Evolutionary conservation across 2,329 filamentous ascomycete genomes (phyloP), one percentile per base, ranked within the genome.

Genomic region (Claviceps capensis): DNA sequence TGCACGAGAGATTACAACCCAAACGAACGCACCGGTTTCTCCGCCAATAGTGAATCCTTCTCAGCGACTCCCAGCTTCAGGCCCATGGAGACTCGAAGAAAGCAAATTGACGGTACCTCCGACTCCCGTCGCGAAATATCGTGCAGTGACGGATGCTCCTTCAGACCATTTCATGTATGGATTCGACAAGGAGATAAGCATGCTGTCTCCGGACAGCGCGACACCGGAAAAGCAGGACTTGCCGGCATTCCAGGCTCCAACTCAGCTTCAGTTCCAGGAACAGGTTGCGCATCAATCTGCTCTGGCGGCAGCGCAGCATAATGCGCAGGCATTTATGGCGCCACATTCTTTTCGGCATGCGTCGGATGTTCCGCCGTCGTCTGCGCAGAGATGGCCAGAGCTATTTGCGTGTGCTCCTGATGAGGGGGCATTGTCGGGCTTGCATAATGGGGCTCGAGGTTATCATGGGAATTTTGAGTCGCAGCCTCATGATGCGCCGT

Each of bases 51-150:
- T 49, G 34, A 72, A 71, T 42, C 67, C 70, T 9, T 62, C 71
- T 7, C 68, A 71, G 37, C 67, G 60, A 30, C 64, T 74, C 3
- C 69, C 69, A 26, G 70, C 69, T 1, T 63, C 66, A n/a, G 72
- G 70, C 0, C 67, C 67, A 17, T 81, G 77, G 77, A 76, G 72
- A 48, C 62, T 77, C 5, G 70, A 79, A 55, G 76, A 79, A 62
- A 80, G 77, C 9, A 70, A 76, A 53, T 65, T 81, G 38, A 64
- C 71, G 1, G 71, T 76, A 55, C 78, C 78, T 26, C 66, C 79
- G 17, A 64, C 69, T 50, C 52, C 55, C 3, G 60, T 66, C 2
- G 58, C 61, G 9, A 64, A 63, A 49, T 66, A 67, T 48, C 64
- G 67, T 19, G 59, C 66, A 22, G 64, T 61, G 17, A 64, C 64